Percentiles rank a stretch among this genome's conserved stretches.
Evolutionary conservation across 805 yeast species (phyloP).

Genomic region (Grigorovia jiainica): DNA sequence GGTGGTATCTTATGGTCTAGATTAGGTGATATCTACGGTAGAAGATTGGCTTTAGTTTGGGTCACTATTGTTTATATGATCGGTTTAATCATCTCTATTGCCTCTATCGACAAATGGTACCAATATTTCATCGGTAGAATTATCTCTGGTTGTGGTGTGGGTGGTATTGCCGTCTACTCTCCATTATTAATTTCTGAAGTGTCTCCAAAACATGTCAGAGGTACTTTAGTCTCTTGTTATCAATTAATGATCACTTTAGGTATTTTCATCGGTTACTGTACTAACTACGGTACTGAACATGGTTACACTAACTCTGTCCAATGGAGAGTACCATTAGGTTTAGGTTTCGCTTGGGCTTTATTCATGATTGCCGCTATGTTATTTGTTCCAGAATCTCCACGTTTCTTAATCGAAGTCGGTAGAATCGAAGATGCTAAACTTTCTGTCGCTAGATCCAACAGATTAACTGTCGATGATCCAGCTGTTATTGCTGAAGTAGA

Average conservation of each 20-base stretch:
- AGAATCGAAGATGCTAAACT: conserved; percentile 52
- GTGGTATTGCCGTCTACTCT: conserved; percentile 65
- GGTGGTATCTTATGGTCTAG: conserved; percentile 57
- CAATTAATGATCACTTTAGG: conserved; percentile 65
- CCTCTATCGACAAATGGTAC: conserved; percentile 48
- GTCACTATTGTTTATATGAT: conserved; percentile 41
- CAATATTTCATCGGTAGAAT: conserved; percentile 63
- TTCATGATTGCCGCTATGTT: conserved; percentile 31
- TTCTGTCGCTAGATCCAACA: conserved; percentile 53
- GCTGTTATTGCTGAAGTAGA: conserved; percentile 50
- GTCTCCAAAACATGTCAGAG: conserved; percentile 63
- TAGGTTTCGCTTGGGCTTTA: conserved; percentile 41
- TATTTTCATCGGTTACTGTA: conserved; percentile 68
- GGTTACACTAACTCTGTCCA: conserved; percentile 52
- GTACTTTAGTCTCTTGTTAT: conserved; percentile 59
- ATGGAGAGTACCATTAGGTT: conserved; percentile 68
- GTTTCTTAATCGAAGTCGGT: conserved; percentile 50
- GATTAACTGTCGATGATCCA: conserved; percentile 42
- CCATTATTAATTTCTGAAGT: conserved; percentile 67
- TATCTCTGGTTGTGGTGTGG: conserved; percentile 68
- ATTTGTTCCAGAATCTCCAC: conserved; percentile 66
- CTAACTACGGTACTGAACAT: conserved; percentile 54
- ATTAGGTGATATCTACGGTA: conserved; percentile 54
- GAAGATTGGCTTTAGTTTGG: conserved; percentile 40
- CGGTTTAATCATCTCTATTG: conserved; percentile 59